Evolutionary conservation across 257 asterid species (phyloP).

Genomic region (Lantana camara): DNA sequence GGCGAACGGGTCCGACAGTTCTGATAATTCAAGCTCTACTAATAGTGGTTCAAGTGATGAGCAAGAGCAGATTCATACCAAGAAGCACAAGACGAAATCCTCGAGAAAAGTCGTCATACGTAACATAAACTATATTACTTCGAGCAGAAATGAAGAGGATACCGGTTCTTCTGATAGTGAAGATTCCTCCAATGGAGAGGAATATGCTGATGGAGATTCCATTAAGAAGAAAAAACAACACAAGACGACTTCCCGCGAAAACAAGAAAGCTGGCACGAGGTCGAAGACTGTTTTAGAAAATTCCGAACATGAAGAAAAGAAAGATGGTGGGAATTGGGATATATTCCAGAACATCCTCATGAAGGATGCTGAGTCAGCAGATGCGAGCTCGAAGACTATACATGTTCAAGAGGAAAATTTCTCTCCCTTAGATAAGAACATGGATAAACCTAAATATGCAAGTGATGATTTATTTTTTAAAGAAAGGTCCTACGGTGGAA

Average conservation of each 20-base stretch:
- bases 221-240: slow-evolving; percentile 54
- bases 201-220: slow-evolving; percentile 44
- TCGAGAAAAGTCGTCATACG: slow-evolving; percentile 80
- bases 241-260: slow-evolving; percentile 38
- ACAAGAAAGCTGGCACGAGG: slow-evolving; percentile 37
- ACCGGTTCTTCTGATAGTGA: slow-evolving; percentile 37
- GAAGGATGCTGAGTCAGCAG: slow-evolving; percentile 59
- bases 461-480: slow-evolving; percentile 52
- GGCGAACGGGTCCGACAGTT: slow-evolving; percentile 21
- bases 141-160: slow-evolving; percentile 48
- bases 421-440: slow-evolving; percentile 28
- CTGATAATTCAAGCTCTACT: slow-evolving; percentile 42
- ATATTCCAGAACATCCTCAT: slow-evolving; percentile 74
- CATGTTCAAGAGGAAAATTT: slow-evolving; percentile 34
- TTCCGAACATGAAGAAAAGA: slow-evolving; percentile 41
- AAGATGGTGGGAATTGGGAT: slow-evolving; percentile 63
- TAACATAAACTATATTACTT: slow-evolving; percentile 75
- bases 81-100: slow-evolving; percentile 51
- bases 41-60: slow-evolving; percentile 48
- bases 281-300: slow-evolving; percentile 27
- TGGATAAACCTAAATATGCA: slow-evolving; percentile 38
- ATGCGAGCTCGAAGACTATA: slow-evolving; percentile 28
- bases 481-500: slow-evolving; percentile 31
- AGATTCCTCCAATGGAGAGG: slow-evolving; percentile 52
- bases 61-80: slow-evolving; percentile 37